Percentiles rank a stretch among this genome's conserved stretches.
These are phyloP conservation scores for Diophrys sp. DNA, from an alignment of 73 alveolate species.

Conservation along the genomic window DNA sequence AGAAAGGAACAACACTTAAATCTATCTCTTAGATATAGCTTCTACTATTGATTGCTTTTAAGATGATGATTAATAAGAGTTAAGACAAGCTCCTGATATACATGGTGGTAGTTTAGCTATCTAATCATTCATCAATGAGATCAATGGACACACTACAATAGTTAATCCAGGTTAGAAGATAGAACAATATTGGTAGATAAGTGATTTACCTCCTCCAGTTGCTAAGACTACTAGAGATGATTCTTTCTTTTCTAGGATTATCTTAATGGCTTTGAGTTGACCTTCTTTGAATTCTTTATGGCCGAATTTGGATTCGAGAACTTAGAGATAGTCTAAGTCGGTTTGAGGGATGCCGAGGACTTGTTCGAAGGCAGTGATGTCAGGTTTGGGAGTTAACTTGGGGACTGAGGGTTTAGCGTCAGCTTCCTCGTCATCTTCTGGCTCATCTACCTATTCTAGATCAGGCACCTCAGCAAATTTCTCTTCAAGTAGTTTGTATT, in stretches of 20 bases:
- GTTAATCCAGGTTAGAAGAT: conserved; percentile 82
- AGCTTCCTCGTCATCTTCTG: not conserved
- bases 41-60: conserved; percentile 70
- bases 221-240: conserved; percentile 80
- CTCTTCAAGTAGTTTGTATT: not conserved
- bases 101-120: conserved; percentile 82
- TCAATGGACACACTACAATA: conserved; percentile 85
- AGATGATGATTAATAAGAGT: conserved; percentile 73
- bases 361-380: not conserved
- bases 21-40: conserved; percentile 66
- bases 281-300: conserved; percentile 55
- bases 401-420: not conserved
- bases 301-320: conserved; percentile 50
- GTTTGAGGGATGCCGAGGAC: conserved; percentile 16
- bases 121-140: conserved; percentile 88
- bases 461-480: not conserved
- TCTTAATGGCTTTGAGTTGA: conserved; percentile 61
- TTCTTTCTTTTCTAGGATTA: conserved; percentile 48
- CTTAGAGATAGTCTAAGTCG: conserved; percentile 39
- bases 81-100: conserved; percentile 86
- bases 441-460: too few species aligned
- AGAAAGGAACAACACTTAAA: conserved; percentile 80
- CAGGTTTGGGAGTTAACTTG: not conserved
- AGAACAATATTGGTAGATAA: conserved; percentile 80
- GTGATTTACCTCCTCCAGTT: conserved; percentile 90